Evolutionary conservation across 352 stramenopile genomes (phyloP), one percentile per base, ranked within the genome.

Genomic region (Thalassiosira hispida): DNA sequence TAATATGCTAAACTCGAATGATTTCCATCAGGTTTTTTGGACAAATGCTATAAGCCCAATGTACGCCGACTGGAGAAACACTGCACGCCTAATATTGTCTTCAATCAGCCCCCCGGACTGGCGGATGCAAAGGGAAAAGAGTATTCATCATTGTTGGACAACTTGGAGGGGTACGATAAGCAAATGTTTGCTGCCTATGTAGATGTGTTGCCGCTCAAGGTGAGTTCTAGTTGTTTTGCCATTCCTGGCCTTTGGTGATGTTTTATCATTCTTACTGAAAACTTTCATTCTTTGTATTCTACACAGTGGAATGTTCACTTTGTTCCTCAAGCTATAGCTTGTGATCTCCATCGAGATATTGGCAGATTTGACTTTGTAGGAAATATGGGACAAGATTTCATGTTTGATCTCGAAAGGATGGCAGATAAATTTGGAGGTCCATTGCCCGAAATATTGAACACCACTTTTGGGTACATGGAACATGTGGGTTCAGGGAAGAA

Each of bases 351-450:
- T 73, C 77, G 79, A 6, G 75, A 51, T 11, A 78, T 90, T 40
- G 23, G 73, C 2, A 52, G 62, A n/a, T 90, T 86, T 64, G 77
- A 86, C 44, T 89, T 86, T 68, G 67, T 85, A 33, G 81, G 78
- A 8, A 80, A 53, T 9, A 91, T 91, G 84, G 79, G 74, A 14
- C 31, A 69, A 46, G 31, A 56, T 20, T 89, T 89, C 40, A 76
- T 79, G 27, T 49, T 33, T 0, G 74, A 91, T 33, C 60, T 89
- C 14, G 66, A 81, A 22, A 40, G 47, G 0, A 77, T 90, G 33
- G 20, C 61, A 27, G 14, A 75, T 49, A 14, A 33, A 61, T 79
- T 70, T 67, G 73, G 62, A 12, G 62, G 63, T 31, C n/a, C 44
- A 18, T 47, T 85, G 1, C 52, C 65, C 0, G 1, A 62, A 0